Conservation (phyloP, 2,329 filamentous ascomycete species). For the Nigrospora osmanthi region DNA sequence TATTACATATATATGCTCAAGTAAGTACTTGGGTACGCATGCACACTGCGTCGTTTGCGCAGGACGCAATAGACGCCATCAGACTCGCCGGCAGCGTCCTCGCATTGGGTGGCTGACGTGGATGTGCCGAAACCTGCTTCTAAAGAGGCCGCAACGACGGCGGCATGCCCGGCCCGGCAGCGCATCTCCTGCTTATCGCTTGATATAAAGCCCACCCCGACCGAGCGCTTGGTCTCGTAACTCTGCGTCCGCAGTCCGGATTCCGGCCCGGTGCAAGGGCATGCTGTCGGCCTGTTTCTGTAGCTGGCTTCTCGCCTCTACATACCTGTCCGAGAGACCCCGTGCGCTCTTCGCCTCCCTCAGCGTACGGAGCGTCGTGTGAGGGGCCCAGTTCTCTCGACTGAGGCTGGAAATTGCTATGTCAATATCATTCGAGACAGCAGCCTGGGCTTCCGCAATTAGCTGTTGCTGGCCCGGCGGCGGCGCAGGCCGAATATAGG, state of each 20-base stretch:
- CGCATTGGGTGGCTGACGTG: no score
- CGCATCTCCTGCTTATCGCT: constrained; percentile 14
- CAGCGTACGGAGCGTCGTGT: constrained; percentile 27
- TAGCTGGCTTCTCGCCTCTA: constrained; percentile 37
- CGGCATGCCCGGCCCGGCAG: no score
- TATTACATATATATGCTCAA: no score
- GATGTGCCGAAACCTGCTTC: no score
- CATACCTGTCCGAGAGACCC: constrained; percentile 35
- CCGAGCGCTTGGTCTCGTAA: constrained; percentile 41
- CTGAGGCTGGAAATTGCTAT: constrained; percentile 37
- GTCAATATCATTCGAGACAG: constrained; percentile 30
- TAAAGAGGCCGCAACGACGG: no score
- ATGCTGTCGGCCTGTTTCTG: constrained; percentile 50
- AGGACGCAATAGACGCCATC: no score
- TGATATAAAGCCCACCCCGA: constrained; percentile 41
- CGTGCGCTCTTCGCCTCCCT: constrained; percentile 31
- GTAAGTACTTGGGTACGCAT: no score
- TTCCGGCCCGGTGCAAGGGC: constrained; percentile 50
- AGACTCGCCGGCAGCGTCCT: no score
- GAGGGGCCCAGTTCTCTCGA: constrained; percentile 35
- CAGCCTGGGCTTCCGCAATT: constrained; percentile 15
- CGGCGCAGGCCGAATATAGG: constrained; percentile 40
- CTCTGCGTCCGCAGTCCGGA: constrained; percentile 41
- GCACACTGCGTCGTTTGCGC: no score
- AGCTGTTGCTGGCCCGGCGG: constrained; percentile 5